Evolutionary conservation across 2,329 filamentous ascomycete species (phyloP).

Genomic region (Nigrospora osmanthi): DNA sequence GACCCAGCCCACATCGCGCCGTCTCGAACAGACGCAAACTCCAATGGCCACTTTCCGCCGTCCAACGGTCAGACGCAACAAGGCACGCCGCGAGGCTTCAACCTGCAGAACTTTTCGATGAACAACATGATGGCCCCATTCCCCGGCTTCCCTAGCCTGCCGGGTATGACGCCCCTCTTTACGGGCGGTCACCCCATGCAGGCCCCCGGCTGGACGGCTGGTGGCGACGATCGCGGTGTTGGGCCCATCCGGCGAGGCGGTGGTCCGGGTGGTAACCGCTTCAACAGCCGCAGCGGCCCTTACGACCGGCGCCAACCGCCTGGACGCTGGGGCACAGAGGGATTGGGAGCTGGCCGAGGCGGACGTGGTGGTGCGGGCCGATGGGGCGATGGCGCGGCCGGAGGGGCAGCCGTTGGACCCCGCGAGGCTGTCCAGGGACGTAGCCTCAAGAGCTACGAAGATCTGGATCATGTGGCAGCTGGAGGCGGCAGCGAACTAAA

Average conservation of each 20-base stretch:
- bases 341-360: conserved; percentile 45
- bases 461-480: conserved; percentile 78
- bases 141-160: conserved; percentile 49
- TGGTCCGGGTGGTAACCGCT: conserved; percentile 46
- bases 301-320: conserved; percentile 62
- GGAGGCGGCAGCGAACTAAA: conserved; percentile 78
- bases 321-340: conserved; percentile 37
- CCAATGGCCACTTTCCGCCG: conserved; percentile 89
- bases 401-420: conserved; percentile 71
- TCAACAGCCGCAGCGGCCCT: conserved; percentile 59
- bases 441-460: conserved; percentile 94
- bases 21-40: conserved; percentile 87
- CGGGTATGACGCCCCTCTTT: conserved; percentile 46
- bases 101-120: conserved; percentile 64
- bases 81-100: conserved; percentile 89
- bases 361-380: conserved; percentile 41
- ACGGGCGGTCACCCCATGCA: conserved; percentile 33
- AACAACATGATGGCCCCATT: conserved; percentile 50
- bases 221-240: conserved; percentile 44
- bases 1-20: conserved; percentile 93
- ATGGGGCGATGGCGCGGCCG: conserved; percentile 67
- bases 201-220: conserved; percentile 39
- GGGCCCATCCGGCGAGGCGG: conserved; percentile 66
- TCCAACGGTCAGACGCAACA: conserved; percentile 66
- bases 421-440: conserved; percentile 87